Conservation (phyloP, 2,329 filamentous ascomycete genomes). For the Penicillium sp. region DNA sequence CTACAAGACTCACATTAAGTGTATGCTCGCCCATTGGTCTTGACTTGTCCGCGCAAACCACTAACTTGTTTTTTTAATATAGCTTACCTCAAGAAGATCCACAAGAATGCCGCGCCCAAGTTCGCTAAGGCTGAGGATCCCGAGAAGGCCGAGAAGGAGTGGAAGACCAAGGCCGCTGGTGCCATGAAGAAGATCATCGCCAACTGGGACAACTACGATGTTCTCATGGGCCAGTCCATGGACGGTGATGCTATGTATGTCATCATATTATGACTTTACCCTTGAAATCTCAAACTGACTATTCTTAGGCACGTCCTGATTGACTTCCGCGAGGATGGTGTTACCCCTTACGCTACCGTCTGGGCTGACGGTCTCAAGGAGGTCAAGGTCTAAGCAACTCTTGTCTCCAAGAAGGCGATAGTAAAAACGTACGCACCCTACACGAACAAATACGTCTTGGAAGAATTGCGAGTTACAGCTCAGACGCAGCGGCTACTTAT, state of each 20-base stretch:
- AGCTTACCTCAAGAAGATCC: conserved; percentile 89
- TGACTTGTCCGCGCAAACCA: not conserved
- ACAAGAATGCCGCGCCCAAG: conserved; percentile 63
- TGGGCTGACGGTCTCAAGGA: conserved; percentile 93
- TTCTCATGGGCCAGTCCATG: conserved; percentile 90
- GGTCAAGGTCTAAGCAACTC: conserved; percentile 75
- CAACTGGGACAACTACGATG: conserved; percentile 96
- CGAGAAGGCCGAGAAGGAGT: conserved; percentile 71
- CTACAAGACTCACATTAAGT: conserved; percentile 81
- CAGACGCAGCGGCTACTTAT: conserved; percentile 13
- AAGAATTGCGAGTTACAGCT: conserved; percentile 18
- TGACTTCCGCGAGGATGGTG: conserved; percentile 96
- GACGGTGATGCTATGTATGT: conserved; percentile 89
- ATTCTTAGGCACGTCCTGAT: conserved; percentile 73
- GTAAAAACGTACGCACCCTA: conserved; percentile 21
- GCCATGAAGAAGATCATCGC: conserved; percentile 82
- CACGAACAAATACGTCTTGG: conserved; percentile 25
- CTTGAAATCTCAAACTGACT: not conserved
- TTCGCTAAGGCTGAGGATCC: conserved; percentile 49
- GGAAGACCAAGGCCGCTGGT: conserved; percentile 52
- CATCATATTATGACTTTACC: not conserved
- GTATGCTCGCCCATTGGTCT: conserved; percentile 50
- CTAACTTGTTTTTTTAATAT: conserved; percentile 32
- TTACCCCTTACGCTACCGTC: conserved; percentile 82
- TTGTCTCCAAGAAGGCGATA: conserved; percentile 7